phyloP scores from a whole-genome alignment of 2,329 filamentous ascomycete species.

The Fusarium nanum region DNA sequence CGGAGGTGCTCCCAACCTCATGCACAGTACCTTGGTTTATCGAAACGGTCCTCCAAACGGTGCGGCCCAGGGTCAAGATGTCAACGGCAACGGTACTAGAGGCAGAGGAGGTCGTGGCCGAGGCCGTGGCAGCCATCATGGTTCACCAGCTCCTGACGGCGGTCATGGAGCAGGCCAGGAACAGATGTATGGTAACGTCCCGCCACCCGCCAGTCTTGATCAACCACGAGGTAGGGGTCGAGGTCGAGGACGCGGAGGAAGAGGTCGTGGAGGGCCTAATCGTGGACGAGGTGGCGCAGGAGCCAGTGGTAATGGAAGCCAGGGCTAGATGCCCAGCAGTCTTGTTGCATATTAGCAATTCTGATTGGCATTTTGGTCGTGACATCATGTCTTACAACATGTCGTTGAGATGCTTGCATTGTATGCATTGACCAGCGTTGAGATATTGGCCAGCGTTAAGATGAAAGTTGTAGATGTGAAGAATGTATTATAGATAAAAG shows the following conservation, averaged over 20 bases:
- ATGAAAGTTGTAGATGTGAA: constrained; percentile 24
- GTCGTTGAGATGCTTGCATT: constrained; percentile 15
- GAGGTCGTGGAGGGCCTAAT: constrained; percentile 52
- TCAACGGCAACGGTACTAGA: constrained; percentile 43
- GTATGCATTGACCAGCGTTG: constrained; percentile 11
- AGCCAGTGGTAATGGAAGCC: constrained; percentile 30
- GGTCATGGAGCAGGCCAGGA: constrained; percentile 30
- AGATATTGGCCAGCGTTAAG: constrained; percentile 8
- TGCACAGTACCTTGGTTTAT: constrained; percentile 66
- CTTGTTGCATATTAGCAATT: background rate
- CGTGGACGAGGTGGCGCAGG: constrained; percentile 51
- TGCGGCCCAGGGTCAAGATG: constrained; percentile 44
- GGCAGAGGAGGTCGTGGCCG: constrained; percentile 50
- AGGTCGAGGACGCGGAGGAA: constrained; percentile 55
- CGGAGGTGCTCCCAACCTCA: constrained; percentile 57
- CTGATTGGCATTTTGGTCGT: constrained; percentile 4
- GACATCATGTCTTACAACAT: constrained; percentile 13
- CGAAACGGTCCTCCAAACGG: constrained; percentile 54
- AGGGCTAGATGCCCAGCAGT: constrained; percentile 36
- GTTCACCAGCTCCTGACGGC: constrained; percentile 38
- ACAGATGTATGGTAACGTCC: constrained; percentile 65
- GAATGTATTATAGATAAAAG: constrained; percentile 41
- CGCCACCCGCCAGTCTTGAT: constrained; percentile 70
- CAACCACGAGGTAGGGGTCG: constrained; percentile 55
- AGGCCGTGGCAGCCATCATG: constrained; percentile 47